Conservation (phyloP, 768 basidiomycete species). For the Mrakia blollopis region DNA sequence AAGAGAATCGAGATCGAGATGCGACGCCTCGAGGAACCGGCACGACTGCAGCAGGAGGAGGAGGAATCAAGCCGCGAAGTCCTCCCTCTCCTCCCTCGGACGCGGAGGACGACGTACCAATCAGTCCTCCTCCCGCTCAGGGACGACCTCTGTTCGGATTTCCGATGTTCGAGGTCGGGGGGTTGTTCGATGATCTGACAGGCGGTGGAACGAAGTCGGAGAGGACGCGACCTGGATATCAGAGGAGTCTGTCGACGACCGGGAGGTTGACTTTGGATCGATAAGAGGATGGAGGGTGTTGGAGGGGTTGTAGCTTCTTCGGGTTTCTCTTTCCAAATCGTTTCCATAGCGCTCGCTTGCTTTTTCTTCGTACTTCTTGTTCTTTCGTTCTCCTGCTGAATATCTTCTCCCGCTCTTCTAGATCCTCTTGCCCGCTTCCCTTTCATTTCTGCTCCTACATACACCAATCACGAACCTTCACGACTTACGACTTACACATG, state of each 20-base stretch:
- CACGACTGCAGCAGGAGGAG: background rate
- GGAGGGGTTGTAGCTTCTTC: background rate
- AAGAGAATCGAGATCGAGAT: background rate
- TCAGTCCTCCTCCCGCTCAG: background rate
- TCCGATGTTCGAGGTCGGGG: background rate
- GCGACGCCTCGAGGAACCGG: background rate
- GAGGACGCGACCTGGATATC: background rate
- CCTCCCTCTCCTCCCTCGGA: background rate
- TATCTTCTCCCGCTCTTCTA: too few relatives aligned
- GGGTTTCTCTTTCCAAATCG: too few relatives aligned
- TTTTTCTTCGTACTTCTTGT: too few relatives aligned
- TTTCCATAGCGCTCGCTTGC: too few relatives aligned
- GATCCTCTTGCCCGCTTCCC: too few relatives aligned
- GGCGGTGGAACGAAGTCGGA: background rate
- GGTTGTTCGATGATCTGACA: background rate
- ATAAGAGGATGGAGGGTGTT: background rate
- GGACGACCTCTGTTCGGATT: background rate
- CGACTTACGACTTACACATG: too few relatives aligned
- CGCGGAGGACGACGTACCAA: background rate
- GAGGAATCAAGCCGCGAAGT: background rate
- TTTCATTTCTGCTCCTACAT: too few relatives aligned
- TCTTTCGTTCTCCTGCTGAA: too few relatives aligned
- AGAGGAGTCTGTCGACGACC: constrained; percentile 1
- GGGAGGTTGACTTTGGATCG: background rate
- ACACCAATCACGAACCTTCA: too few relatives aligned